Base-by-base conservation (phyloP, 1,284 basidiomycete genomes). In the Thecaphora thlaspeos region DNA sequence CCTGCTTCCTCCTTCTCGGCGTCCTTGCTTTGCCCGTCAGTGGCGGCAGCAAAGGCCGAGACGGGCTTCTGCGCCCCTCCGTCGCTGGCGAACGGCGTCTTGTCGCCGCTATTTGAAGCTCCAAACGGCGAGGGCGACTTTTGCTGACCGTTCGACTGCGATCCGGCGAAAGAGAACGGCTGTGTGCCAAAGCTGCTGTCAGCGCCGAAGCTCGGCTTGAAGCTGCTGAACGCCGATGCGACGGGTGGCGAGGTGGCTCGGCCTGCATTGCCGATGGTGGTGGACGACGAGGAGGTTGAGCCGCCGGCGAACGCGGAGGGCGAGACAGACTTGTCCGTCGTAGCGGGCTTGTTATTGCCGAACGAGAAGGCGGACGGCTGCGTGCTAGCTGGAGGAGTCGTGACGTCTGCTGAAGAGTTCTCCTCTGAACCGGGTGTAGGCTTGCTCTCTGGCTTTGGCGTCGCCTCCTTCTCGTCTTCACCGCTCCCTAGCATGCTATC, bases 201-300 rank as follows among this genome's bases (percentile, higher is more conserved):
- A 9, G 54, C 48, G 26, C 51, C 56, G 54, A 57, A 46, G 15
- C 51, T 48, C 24, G 54, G 51, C 39, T 54, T 46, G 36, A 61
- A 43, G 24, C 56, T 57, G 36, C 61, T 54, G 47, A 64, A 65
- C 11, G 61, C 50, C 1, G 57, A 32, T n/a, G 58, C 14, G 12
- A 53, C 32, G 15, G 55, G 45, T 2, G 61, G 43, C 36, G 61
- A 55, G 1, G 49, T 55, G 12, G 55, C 54, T 22, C 46, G 45
- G 11, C 51, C 43, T 11, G 30, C 46, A 2, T 51, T 34, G 14
- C 34, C 23, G 10, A 43, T 41, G 22, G 36, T 28, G 11, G 36
- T 38, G 10, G 48, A 44, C 19, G 17, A 19, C n/a, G 18, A 41
- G 0, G 52, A 41, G 7, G 53, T n/a, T n/a, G n/a, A n/a, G n/a